Evolutionary conservation across 2,329 filamentous ascomycete species (phyloP).

Genomic region (Cladosporium sp.): DNA sequence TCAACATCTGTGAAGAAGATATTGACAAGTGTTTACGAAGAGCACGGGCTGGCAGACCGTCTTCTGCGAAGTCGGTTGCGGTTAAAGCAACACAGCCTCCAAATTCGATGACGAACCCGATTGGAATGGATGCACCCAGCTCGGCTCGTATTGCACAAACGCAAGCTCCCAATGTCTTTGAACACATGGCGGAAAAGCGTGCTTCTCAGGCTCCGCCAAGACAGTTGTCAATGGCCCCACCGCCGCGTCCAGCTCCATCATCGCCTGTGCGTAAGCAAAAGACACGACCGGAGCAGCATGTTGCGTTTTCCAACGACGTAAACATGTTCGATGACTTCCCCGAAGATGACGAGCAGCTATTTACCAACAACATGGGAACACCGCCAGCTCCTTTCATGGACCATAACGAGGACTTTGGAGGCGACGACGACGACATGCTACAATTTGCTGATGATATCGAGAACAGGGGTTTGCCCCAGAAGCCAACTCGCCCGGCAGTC

Average conservation of each 20-base stretch:
- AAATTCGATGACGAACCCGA: neutral
- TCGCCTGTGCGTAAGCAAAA: neutral
- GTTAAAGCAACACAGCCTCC: conserved; percentile 28
- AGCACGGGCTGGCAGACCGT: conserved; percentile 7
- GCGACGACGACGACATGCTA: conserved; percentile 36
- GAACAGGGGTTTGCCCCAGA: conserved; percentile 26
- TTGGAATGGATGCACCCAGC: conserved; percentile 17
- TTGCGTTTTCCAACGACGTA: conserved; percentile 2
- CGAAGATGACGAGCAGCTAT: conserved; percentile 23
- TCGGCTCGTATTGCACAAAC: conserved; percentile 31
- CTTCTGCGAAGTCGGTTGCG: conserved; percentile 17
- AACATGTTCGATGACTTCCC: conserved; percentile 11
- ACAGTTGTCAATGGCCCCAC: conserved; percentile 10
- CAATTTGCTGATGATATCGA: conserved; percentile 41
- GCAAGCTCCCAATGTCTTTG: conserved; percentile 2
- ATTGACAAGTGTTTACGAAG: conserved; percentile 17
- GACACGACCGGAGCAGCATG: neutral
- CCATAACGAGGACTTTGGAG: conserved; percentile 30
- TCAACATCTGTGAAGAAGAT: conserved; percentile 22
- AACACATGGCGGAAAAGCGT: conserved; percentile 4
- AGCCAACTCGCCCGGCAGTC: conserved; percentile 4
- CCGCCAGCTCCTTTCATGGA: conserved; percentile 26
- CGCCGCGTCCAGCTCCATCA: conserved; percentile 1
- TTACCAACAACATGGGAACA: conserved; percentile 34
- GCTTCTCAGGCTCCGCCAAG: neutral